These are phyloP conservation scores for Neonectria ditissima DNA, from an alignment of 2,329 filamentous ascomycete genomes.

Conservation along the genomic window DNA sequence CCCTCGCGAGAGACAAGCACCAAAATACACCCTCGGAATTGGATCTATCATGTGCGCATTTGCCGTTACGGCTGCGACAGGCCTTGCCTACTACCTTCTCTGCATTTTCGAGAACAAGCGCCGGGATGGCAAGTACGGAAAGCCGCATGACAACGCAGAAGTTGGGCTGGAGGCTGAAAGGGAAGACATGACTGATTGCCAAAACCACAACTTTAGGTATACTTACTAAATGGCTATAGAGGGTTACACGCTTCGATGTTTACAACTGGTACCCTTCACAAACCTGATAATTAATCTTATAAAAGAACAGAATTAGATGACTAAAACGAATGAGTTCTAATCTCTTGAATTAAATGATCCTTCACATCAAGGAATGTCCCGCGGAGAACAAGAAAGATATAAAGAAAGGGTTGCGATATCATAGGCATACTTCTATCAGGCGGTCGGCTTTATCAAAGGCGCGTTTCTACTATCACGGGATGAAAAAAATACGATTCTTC, in stretches of 20 bases:
- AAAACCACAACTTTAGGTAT: constrained; percentile 35
- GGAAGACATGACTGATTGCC: constrained; percentile 32
- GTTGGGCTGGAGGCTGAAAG: constrained; percentile 20
- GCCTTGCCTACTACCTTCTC: constrained; percentile 37
- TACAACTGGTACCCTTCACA: too few relatives aligned
- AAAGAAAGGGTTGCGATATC: too few relatives aligned
- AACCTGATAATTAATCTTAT: too few relatives aligned
- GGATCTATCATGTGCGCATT: constrained; percentile 45
- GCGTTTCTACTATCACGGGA: too few relatives aligned
- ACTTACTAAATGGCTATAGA: constrained; percentile 21
- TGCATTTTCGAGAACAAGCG: constrained; percentile 43
- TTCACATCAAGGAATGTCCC: too few relatives aligned
- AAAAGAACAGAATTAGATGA: too few relatives aligned
- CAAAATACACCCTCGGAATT: constrained; percentile 45
- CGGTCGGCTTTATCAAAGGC: too few relatives aligned
- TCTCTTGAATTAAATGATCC: too few relatives aligned
- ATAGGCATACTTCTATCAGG: too few relatives aligned
- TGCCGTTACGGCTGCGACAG: constrained; percentile 38
- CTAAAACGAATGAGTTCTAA: too few relatives aligned
- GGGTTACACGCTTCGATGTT: not conserved
- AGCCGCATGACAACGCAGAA: constrained; percentile 14
- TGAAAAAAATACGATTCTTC: too few relatives aligned
- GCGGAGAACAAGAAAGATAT: too few relatives aligned
- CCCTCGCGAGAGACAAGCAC: constrained; percentile 41
- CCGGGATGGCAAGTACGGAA: constrained; percentile 27